Base-by-base conservation (phyloP, 1,139 yeast species). In the Geotrichum bryndzae region DNA sequence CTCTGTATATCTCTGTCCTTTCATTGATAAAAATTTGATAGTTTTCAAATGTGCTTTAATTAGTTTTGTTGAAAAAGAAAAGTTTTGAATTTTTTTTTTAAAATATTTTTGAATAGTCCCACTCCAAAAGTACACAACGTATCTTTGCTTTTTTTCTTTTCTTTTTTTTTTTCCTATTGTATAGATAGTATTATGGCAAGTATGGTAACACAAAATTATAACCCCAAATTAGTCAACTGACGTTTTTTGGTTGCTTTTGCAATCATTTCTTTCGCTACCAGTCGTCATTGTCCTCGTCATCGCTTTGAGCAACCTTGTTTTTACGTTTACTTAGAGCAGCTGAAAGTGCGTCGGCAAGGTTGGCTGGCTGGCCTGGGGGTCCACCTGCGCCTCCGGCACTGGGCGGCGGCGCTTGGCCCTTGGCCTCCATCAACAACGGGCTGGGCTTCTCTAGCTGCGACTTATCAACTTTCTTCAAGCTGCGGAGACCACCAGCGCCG, bases 271-370 rank as follows among this genome's bases (percentile, higher is more conserved):
- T 38, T 60, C 68, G 72, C 60, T 74, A 84, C 87, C 87, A 84
- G 58, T 84, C 88, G 65, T 84, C 89, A 60, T 85, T 88, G 65
- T 90, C 96, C 67, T 92, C 97, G 66, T 88, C 96, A 68, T 90
- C 97, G 69, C 92, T 87, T 50, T 82, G 85, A 1, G 91, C 84
- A 10, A 92, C 96, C 72, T 90, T 90, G 45, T 82, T 84, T 76
- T 92, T 92, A 69, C 98, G 82, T 65, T 85, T 83, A 68, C 81
- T 88, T 67, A 92, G 80, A 0, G 98, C 98, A 33, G 88, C 89
- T 3, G 96, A 92, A 61, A 92, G 78, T 0, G 96, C 96, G 73
- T 89, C 96, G 0, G 96, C 96, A 60, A 91, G 77, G 55, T 83
- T 81, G 1, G 82, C 86, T 2, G 86, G 86, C 1, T 79, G 78